phyloP scores from a whole-genome alignment of 1,284 basidiomycete species.

The Cryptococcus sp. region DNA sequence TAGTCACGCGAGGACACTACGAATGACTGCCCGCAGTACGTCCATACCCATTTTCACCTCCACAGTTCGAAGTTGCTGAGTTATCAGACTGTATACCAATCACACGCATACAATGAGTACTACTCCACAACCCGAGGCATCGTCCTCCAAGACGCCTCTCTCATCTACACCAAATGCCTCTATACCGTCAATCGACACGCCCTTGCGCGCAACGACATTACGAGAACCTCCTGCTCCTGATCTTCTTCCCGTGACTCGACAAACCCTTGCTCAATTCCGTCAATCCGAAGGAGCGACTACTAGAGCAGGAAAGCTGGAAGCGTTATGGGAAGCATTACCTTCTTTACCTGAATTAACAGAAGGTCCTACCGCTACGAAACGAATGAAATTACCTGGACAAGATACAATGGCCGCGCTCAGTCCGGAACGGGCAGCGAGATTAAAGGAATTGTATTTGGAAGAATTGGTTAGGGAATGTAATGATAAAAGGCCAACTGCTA shows the following conservation, averaged over 20 bases:
- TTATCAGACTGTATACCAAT: too few species aligned
- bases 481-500: slow-evolving; percentile 39
- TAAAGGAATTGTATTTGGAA: slow-evolving; percentile 68
- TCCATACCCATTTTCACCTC: neutral
- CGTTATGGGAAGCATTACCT: slow-evolving; percentile 46
- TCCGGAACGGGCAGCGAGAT: slow-evolving; percentile 62
- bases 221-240: neutral
- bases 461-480: slow-evolving; percentile 64
- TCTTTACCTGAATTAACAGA: slow-evolving; percentile 26
- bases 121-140: neutral
- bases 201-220: neutral
- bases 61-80: neutral
- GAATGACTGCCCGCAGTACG: neutral
- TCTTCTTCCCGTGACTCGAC: slow-evolving; percentile 8
- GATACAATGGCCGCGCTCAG: slow-evolving; percentile 53
- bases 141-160: neutral
- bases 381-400: slow-evolving; percentile 45
- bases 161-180: neutral
- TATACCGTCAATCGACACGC: neutral
- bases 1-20: neutral
- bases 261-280: slow-evolving; percentile 43
- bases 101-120: too few species aligned
- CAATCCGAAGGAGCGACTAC: slow-evolving; percentile 35
- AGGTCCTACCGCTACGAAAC: slow-evolving; percentile 31
- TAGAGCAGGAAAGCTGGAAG: slow-evolving; percentile 40